Conservation (phyloP, 1,284 basidiomycete genomes). For the Phylloboletellus chloephorus region DNA sequence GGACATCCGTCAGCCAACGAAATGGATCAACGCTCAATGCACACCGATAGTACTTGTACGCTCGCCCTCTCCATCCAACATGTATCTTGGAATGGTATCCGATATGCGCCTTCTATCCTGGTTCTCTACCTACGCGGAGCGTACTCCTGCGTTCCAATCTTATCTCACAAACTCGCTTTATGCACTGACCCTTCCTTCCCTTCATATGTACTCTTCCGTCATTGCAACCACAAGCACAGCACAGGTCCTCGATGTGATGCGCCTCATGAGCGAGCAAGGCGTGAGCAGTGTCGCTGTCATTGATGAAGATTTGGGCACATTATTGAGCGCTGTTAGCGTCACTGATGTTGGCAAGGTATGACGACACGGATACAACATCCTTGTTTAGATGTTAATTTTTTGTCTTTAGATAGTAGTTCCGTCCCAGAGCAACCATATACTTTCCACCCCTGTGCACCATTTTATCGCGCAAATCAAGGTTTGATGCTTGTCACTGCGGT, state of each 20-base stretch:
- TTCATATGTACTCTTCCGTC: conserved; percentile 57
- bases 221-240: conserved; percentile 52
- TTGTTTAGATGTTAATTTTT: background rate
- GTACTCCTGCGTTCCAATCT: conserved; percentile 43
- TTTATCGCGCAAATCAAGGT: conserved; percentile 69
- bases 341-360: conserved; percentile 68
- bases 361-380: background rate
- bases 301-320: conserved; percentile 50
- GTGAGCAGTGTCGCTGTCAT: conserved; percentile 73
- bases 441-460: conserved; percentile 57
- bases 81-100: conserved; percentile 54
- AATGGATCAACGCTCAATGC: conserved; percentile 6
- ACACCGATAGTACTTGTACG: conserved; percentile 45
- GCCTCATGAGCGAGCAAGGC: conserved; percentile 72
- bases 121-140: conserved; percentile 51
- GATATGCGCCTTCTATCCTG: conserved; percentile 58
- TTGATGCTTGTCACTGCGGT: conserved; percentile 1
- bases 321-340: conserved; percentile 71
- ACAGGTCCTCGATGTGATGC: conserved; percentile 70
- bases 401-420: conserved; percentile 59
- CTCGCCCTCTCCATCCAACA: conserved; percentile 34
- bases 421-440: conserved; percentile 66
- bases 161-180: conserved; percentile 55
- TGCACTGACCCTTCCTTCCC: conserved; percentile 56
- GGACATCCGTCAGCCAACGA: conserved; percentile 12